Conservation (phyloP, 345 rosid genomes). For the Anastatica hierochuntica region DNA sequence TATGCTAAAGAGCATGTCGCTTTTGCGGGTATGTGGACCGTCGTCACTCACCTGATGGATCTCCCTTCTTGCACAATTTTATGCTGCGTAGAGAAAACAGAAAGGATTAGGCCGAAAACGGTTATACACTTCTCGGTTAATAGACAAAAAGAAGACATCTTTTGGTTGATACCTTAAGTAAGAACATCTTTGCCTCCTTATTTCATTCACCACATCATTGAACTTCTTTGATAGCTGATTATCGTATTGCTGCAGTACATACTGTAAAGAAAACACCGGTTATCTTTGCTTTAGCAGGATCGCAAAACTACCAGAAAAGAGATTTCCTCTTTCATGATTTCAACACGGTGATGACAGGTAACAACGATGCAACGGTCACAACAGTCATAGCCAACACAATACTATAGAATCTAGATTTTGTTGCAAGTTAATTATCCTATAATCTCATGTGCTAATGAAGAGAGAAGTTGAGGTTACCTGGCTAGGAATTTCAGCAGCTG, state of each 20-base stretch:
- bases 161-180: slow-evolving; percentile 53
- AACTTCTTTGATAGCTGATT: slow-evolving; percentile 78
- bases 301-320: neutral
- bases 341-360: too few species aligned
- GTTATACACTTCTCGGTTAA: too few species aligned
- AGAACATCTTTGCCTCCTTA: slow-evolving; percentile 81
- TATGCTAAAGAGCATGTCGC: too few species aligned
- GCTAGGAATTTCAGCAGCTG: slow-evolving; percentile 54
- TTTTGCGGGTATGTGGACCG: too few species aligned
- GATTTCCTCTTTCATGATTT: neutral
- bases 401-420: too few species aligned
- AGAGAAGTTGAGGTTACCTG: slow-evolving; percentile 43
- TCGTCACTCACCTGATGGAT: slow-evolving; percentile 83
- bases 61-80: slow-evolving; percentile 84
- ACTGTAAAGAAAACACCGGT: slow-evolving; percentile 49
- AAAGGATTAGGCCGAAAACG: too few species aligned
- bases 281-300: too few species aligned
- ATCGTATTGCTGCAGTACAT: slow-evolving; percentile 60
- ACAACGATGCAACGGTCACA: too few species aligned
- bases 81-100: slow-evolving; percentile 48
- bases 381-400: too few species aligned
- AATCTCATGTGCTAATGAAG: too few species aligned
- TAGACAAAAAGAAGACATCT: neutral
- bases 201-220: slow-evolving; percentile 74
- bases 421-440: too few species aligned